Evolutionary conservation across 2,329 filamentous ascomycete species (phyloP).

Genomic region (Aspergillus fischeri): DNA sequence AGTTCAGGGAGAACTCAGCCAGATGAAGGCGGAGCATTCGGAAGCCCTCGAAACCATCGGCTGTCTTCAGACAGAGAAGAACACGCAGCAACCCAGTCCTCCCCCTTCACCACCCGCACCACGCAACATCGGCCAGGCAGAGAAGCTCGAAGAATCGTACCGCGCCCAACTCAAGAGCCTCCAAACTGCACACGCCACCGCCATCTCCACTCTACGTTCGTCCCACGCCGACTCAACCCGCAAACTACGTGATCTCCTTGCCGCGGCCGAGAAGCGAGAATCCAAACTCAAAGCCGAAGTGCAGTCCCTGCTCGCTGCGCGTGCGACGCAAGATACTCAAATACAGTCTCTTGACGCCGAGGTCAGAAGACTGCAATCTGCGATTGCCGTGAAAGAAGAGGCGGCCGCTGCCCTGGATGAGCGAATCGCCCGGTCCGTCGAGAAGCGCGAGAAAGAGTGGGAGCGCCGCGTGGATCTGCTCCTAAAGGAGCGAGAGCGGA

Average conservation of each 20-base stretch:
- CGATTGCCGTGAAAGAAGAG: conserved; percentile 39
- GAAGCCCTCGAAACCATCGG: conserved; percentile 28
- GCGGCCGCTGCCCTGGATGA: conserved; percentile 36
- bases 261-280: conserved; percentile 33
- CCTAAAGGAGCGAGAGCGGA: conserved; percentile 38
- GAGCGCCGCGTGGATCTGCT: conserved; percentile 38
- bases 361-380: conserved; percentile 29
- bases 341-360: conserved; percentile 29
- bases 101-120: conserved; percentile 25
- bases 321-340: conserved; percentile 20
- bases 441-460: conserved; percentile 43
- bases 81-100: conserved; percentile 27
- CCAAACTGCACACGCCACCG: conserved; percentile 33
- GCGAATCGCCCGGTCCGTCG: conserved; percentile 37
- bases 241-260: conserved; percentile 32
- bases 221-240: conserved; percentile 36
- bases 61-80: conserved; percentile 25
- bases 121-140: conserved; percentile 9
- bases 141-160: conserved; percentile 29
- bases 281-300: conserved; percentile 31
- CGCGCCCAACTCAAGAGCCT: conserved; percentile 34
- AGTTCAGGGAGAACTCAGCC: conserved; percentile 27
- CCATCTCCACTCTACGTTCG: conserved; percentile 34
- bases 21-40: conserved; percentile 28
- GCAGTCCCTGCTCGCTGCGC: conserved; percentile 21